Base-by-base conservation (phyloP, 2,329 filamentous ascomycete species). In the Apiospora saccharicola region DNA sequence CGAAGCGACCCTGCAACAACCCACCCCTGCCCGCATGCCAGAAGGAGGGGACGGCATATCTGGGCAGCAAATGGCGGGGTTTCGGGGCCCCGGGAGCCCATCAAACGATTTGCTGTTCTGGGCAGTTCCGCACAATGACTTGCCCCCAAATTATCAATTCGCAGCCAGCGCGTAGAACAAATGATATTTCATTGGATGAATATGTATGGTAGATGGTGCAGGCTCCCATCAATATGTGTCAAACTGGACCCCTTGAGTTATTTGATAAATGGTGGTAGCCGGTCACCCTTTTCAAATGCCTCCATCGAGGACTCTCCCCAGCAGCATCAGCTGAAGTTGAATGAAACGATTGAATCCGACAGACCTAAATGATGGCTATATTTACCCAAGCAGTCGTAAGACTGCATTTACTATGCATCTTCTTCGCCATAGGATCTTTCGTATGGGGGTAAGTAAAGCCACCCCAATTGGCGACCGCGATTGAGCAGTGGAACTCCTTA, bases 341-440 rank as follows among this genome's bases (percentile, higher is more conserved):
- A n/a, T n/a, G n/a, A n/a, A n/a, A n/a, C n/a, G n/a, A n/a, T n/a
- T n/a, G n/a, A 13, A 0, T 10, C 19, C 3, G 19, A 37, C 7
- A 37, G 19, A 30, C 49, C 7, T 51, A 67, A 37, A 68, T 2
- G 2, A 79, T 79, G 77, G 74, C 73, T 26, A 37, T 69, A 2
- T 34, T 80, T 61, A 79, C 81, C 26, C 84, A 81, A 72, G 83
- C 83, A 26, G 75, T 80, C 13, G 71, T 82, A 46, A 83, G 86
- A 46, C 82, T 88, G 30, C 84, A 87, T 75, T 73, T 79, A 4
- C 79, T 88, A 53, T 88, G 86, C 76, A 75, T 85, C 13, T 88
- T 89, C 76, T 88, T 89, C 72, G 87, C 86, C 0, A 76, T 90
- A n/a, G 88, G 87, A 16, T 87, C 88, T 2, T 87, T 88, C 49